phyloP scores from a whole-genome alignment of 805 yeast species.

The Candida sanyiensis region DNA sequence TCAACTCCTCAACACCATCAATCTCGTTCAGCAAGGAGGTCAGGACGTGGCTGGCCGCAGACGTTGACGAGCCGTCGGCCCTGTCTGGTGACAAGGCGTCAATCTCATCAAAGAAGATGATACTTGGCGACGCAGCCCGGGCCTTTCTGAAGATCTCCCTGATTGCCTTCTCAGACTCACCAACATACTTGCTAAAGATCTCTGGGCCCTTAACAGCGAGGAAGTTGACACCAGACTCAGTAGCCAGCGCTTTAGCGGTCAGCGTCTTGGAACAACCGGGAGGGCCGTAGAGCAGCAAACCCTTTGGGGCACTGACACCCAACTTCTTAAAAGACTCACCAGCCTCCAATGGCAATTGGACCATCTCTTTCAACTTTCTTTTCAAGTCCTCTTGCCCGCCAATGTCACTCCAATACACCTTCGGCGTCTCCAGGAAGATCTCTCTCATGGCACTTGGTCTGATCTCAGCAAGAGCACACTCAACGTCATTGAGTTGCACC shows the following conservation, averaged over 20 bases:
- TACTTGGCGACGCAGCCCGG: slow-evolving; percentile 90
- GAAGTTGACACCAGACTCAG: slow-evolving; percentile 91
- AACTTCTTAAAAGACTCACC: slow-evolving; percentile 66
- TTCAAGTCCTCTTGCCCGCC: slow-evolving; percentile 91
- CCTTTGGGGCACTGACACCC: slow-evolving; percentile 89
- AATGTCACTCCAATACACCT: slow-evolving; percentile 88
- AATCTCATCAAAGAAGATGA: slow-evolving; percentile 92
- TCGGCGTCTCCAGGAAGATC: slow-evolving; percentile 89
- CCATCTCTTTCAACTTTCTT: slow-evolving; percentile 78
- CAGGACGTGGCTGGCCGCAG: slow-evolving; percentile 77
- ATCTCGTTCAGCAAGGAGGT: slow-evolving; percentile 90
- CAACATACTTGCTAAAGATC: slow-evolving; percentile 89
- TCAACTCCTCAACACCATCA: slow-evolving; percentile 94
- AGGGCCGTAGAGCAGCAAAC: slow-evolving; percentile 91
- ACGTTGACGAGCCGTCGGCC: slow-evolving; percentile 51
- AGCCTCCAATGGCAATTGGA: slow-evolving; percentile 84
- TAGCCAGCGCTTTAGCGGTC: slow-evolving; percentile 92
- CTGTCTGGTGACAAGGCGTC: slow-evolving; percentile 87
- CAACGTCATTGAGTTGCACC: slow-evolving; percentile 54
- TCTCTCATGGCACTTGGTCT: slow-evolving; percentile 98
- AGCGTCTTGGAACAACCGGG: slow-evolving; percentile 97
- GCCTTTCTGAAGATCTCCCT: slow-evolving; percentile 92
- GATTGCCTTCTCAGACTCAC: slow-evolving; percentile 91
- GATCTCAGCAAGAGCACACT: slow-evolving; percentile 66
- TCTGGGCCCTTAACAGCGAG: slow-evolving; percentile 97